Base-by-base conservation (phyloP, 306 rosid species). In the Lathyrus sativus region DNA sequence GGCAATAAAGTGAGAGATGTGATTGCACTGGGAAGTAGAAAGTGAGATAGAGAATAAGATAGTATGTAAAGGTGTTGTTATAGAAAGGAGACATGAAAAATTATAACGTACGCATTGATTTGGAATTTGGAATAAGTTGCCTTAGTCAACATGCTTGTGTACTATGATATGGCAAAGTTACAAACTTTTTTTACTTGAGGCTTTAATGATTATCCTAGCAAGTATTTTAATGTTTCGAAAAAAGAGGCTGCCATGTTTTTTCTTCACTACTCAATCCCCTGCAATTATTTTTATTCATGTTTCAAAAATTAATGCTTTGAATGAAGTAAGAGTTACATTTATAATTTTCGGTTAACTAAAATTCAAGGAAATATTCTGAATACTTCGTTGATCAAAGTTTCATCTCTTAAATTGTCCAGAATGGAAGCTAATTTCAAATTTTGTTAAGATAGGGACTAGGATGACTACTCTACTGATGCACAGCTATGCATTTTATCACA, bases 401-500 rank as follows among this genome's bases (percentile, higher is more conserved):
- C 33, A 5, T 60, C 41, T 14, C 46, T 39, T 26, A 62, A 39
- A 41, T 64, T 51, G 7, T 49, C 8, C 3, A 39, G 70, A 41
- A 41, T 26, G 35, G 28, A 60, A 57, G 12, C 5, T 44, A 45
- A n/a, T 44, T 9, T 64, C 65, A 67, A 42, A 65, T 39, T 46
- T 57, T 59, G n/a, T 50, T 12, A 8, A 12, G 69, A 48, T 33
- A 19, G 0, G 6, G 2, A 48, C 54, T 26, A 15, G 39, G 70
- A 48, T 28, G 74, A 58, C 61, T 58, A 14, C 51, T 60, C 18
- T 38, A 9, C 33, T 10, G 44, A 62, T 39, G 65, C 51, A 51
- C 53, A 42, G 64, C 12, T 58, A 26, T 51, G 75, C 62, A 60
- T 51, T 65, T 54, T 35, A 61, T 65, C 22, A 31, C 35, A 39